A percentile compares a stretch with the other conserved stretches of the same genome.
These are phyloP conservation scores for Coemansia brasiliensis DNA, from an alignment of 192 early-diverging fungal genomes.

Conservation along the genomic window DNA sequence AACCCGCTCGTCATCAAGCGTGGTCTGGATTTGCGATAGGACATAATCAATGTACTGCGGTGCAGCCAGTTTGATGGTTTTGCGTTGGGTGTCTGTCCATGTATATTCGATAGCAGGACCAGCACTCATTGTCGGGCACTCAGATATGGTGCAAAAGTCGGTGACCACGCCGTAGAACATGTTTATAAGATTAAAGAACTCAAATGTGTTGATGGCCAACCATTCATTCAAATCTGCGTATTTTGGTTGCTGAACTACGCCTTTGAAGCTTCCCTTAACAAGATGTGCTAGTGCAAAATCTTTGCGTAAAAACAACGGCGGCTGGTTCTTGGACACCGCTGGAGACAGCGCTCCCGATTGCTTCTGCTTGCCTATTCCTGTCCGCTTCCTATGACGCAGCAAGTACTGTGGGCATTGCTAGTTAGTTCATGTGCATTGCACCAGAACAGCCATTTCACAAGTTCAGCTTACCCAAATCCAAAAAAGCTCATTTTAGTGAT, in stretches of 20 bases:
- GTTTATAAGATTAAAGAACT: constrained; percentile 92
- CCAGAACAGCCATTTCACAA: neutral
- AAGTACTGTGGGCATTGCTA: neutral
- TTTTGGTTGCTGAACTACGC: constrained; percentile 84
- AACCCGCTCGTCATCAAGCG: constrained; percentile 83
- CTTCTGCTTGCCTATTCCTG: constrained; percentile 54
- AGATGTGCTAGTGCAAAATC: constrained; percentile 68
- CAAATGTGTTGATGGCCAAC: constrained; percentile 83
- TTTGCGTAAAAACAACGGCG: constrained; percentile 64
- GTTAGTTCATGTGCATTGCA: neutral
- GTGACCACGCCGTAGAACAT: constrained; percentile 87
- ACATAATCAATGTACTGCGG: constrained; percentile 96
- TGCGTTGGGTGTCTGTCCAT: constrained; percentile 85
- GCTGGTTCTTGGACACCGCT: constrained; percentile 23
- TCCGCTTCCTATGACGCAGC: constrained; percentile 31
- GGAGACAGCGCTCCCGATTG: constrained; percentile 26
- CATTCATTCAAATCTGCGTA: constrained; percentile 94
- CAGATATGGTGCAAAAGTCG: constrained; percentile 80
- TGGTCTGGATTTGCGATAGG: constrained; percentile 80
- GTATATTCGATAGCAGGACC: constrained; percentile 83
- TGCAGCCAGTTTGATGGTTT: constrained; percentile 82
- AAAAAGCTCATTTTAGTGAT: constrained; percentile 50
- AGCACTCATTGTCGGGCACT: constrained; percentile 84
- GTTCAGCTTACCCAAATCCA: constrained; percentile 44
- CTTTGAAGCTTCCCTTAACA: constrained; percentile 90